Conservation (phyloP, 148 eudicot species). For the Heliosperma pusillum region DNA sequence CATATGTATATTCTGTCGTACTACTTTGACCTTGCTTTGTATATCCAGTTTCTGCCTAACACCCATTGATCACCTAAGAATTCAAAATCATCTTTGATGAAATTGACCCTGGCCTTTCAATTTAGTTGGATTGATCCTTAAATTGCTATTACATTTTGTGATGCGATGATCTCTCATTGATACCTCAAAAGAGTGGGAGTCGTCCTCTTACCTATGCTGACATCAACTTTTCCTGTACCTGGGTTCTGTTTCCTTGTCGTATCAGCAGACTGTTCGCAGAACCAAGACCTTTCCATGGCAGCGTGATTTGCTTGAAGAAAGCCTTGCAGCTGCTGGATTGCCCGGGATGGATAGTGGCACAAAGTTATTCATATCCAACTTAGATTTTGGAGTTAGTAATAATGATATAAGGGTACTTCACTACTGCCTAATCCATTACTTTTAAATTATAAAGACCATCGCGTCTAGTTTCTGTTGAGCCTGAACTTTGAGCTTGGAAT, state of each 20-base stretch:
- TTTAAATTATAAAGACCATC: constrained; percentile 33
- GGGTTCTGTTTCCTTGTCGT: constrained; percentile 50
- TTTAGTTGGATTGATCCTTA: constrained; percentile 45
- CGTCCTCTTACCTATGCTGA: constrained; percentile 54
- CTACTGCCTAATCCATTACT: constrained; percentile 35
- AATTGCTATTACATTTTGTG: constrained; percentile 35
- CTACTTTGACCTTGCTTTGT: constrained; percentile 36
- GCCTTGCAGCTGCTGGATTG: constrained; percentile 84
- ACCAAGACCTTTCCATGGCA: constrained; percentile 71
- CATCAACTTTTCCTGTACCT: constrained; percentile 46
- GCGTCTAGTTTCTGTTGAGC: constrained; percentile 37
- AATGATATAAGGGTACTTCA: constrained; percentile 99
- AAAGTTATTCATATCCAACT: constrained; percentile 65
- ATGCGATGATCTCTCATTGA: constrained; percentile 44
- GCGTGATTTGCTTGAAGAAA: constrained; percentile 78
- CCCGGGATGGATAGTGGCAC: constrained; percentile 68
- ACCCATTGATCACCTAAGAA: constrained; percentile 26
- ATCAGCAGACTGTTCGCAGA: constrained; percentile 85
- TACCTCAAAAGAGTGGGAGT: constrained; percentile 42
- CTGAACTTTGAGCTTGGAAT: constrained; percentile 47
- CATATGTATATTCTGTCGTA: constrained; percentile 36
- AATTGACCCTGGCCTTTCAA: constrained; percentile 40
- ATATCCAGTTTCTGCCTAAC: constrained; percentile 34
- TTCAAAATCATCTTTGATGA: constrained; percentile 33
- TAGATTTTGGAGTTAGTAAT: constrained; percentile 80